Evolutionary conservation across 2,329 filamentous ascomycete species (phyloP).

Genomic region (Epichloe typhina): DNA sequence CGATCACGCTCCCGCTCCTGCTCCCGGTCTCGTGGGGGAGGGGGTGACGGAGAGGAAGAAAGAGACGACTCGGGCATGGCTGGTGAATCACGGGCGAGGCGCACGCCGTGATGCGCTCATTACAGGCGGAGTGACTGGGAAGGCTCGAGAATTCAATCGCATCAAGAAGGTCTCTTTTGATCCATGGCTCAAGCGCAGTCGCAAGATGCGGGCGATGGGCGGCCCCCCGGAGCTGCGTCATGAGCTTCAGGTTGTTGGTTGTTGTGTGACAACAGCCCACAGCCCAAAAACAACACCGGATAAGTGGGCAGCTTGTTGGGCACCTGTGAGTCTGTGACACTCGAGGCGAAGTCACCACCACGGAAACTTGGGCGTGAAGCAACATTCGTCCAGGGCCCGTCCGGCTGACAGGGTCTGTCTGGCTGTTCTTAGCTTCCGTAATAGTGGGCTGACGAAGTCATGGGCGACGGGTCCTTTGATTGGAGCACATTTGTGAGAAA

Average conservation of each 20-base stretch:
- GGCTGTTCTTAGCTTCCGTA: not conserved
- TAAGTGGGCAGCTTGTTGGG: not conserved
- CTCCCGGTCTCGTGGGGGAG: conserved; percentile 2
- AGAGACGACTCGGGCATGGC: conserved; percentile 5
- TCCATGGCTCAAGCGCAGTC: conserved; percentile 2
- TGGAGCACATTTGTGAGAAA: too few relatives aligned
- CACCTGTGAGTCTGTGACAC: not conserved
- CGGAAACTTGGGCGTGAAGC: not conserved
- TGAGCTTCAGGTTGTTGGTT: conserved; percentile 2
- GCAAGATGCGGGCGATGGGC: not conserved
- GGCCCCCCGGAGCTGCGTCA: conserved; percentile 3
- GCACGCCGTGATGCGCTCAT: conserved; percentile 1
- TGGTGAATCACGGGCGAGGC: not conserved
- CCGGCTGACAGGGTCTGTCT: not conserved
- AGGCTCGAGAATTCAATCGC: not conserved
- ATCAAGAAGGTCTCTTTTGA: not conserved
- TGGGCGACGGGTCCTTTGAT: too few relatives aligned
- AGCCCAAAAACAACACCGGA: not conserved
- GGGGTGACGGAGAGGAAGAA: conserved; percentile 1
- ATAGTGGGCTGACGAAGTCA: not conserved
- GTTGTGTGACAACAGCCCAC: not conserved
- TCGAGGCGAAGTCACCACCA: not conserved
- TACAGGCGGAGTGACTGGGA: not conserved
- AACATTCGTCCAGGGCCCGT: not conserved
- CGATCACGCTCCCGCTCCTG: not conserved